Percentiles rank a stretch among this genome's conserved stretches.
Conservation (phyloP, 2,329 filamentous ascomycete species). For the Pestalotiopsis fici region DNA sequence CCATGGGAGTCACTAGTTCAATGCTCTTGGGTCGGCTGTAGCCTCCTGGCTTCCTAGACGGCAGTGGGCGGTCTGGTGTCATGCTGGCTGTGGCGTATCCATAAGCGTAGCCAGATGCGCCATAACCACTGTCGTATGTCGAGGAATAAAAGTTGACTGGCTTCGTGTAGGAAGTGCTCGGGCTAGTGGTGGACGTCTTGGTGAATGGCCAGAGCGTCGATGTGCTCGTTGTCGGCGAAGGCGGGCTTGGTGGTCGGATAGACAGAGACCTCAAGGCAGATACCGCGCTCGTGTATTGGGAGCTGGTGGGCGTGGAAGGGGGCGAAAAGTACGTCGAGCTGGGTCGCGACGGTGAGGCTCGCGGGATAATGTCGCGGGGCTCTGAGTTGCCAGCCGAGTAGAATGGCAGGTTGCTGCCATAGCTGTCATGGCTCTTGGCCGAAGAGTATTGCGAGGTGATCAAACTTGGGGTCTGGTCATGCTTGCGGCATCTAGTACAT, state of each 20-base stretch:
- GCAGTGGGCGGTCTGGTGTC: slow-evolving; percentile 53
- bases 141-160: slow-evolving; percentile 47
- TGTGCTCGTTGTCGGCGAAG: slow-evolving; percentile 49
- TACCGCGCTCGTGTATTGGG: slow-evolving; percentile 51
- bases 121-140: slow-evolving; percentile 52
- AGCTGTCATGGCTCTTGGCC: slow-evolving; percentile 30
- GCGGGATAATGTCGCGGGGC: slow-evolving; percentile 63
- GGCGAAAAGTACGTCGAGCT: slow-evolving; percentile 56
- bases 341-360: slow-evolving; percentile 63
- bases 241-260: slow-evolving; percentile 55
- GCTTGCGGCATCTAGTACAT: slow-evolving; percentile 50
- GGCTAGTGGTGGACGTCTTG: slow-evolving; percentile 52
- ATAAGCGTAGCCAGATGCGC: slow-evolving; percentile 37
- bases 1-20: slow-evolving; percentile 63
- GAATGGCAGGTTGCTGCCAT: slow-evolving; percentile 41
- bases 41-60: slow-evolving; percentile 52
- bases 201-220: slow-evolving; percentile 55
- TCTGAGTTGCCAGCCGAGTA: slow-evolving; percentile 49
- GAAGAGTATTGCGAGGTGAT: slow-evolving; percentile 27
- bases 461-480: slow-evolving; percentile 46
- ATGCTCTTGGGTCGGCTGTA: slow-evolving; percentile 64
- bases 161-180: slow-evolving; percentile 53
- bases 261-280: slow-evolving; percentile 57
- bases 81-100: slow-evolving; percentile 35
- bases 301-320: slow-evolving; percentile 49